Evolutionary conservation across 495 filamentous ascomycete genomes (phyloP).

Genomic region (Aspergillus avenaceus): DNA sequence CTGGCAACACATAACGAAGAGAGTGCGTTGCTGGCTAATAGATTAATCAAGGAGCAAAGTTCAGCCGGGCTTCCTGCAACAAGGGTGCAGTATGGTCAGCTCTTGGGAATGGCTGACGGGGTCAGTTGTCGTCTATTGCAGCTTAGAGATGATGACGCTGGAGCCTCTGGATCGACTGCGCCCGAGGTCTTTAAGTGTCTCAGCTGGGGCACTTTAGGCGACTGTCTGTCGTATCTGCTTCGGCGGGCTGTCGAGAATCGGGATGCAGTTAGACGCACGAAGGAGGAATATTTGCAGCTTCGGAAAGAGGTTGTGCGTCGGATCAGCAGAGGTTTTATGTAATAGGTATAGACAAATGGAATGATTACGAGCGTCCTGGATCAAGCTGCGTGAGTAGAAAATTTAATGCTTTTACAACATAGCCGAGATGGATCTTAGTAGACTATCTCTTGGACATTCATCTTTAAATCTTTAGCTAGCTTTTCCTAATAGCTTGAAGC

Average conservation of each 20-base stretch:
- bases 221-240: conserved; percentile 88
- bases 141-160: conserved; percentile 29
- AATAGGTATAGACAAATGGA: no score
- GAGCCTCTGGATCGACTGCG: conserved; percentile 5
- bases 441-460: no score
- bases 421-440: no score
- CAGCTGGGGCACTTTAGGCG: conserved; percentile 80
- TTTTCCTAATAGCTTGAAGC: no score
- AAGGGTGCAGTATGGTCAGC: conserved; percentile 50
- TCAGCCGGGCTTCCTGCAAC: conserved; percentile 27
- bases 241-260: conserved; percentile 82
- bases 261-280: conserved; percentile 72
- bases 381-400: no score
- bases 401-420: no score
- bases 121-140: conserved; percentile 71
- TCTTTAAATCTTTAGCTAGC: no score
- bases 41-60: conserved; percentile 28
- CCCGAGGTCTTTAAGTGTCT: conserved; percentile 76
- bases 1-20: conserved; percentile 39
- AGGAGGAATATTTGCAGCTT: conserved; percentile 64
- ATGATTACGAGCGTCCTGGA: no score
- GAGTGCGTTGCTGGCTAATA: conserved; percentile 27
- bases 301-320: conserved; percentile 48
- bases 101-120: conserved; percentile 93
- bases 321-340: no score